These are phyloP conservation scores for Alternaria arbusti DNA, from an alignment of 2,329 filamentous ascomycete genomes.

Conservation along the genomic window DNA sequence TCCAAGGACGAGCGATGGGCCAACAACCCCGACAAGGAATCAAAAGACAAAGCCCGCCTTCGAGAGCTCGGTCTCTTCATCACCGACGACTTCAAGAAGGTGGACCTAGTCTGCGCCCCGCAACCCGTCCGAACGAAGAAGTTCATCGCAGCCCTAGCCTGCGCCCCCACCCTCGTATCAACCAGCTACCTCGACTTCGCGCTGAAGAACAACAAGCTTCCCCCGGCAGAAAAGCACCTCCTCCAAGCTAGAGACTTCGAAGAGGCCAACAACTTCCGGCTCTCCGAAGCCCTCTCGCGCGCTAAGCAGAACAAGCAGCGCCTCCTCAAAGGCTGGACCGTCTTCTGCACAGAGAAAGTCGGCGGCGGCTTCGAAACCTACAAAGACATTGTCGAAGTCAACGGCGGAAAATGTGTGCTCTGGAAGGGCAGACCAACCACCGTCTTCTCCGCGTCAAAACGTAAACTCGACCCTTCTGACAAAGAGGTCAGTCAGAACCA, in stretches of 20 bases:
- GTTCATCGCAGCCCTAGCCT: conserved; percentile 86
- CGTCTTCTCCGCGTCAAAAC: conserved; percentile 61
- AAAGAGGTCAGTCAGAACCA: conserved; percentile 61
- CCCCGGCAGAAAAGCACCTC: conserved; percentile 68
- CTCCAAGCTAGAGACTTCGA: conserved; percentile 78
- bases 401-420: conserved; percentile 81
- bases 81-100: conserved; percentile 74
- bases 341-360: conserved; percentile 85
- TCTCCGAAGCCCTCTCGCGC: conserved; percentile 71
- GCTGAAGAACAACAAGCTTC: conserved; percentile 70
- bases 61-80: conserved; percentile 83
- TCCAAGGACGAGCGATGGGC: conserved; percentile 88
- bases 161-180: conserved; percentile 77
- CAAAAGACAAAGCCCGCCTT: conserved; percentile 79
- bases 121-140: conserved; percentile 89
- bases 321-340: conserved; percentile 75
- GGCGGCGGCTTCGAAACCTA: conserved; percentile 84
- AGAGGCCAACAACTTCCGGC: conserved; percentile 70
- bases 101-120: conserved; percentile 87
- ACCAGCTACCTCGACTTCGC: conserved; percentile 80
- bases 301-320: conserved; percentile 78
- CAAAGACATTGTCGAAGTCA: conserved; percentile 83
- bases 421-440: conserved; percentile 78
- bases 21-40: conserved; percentile 73
- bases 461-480: conserved; percentile 30